Percentiles rank a stretch among this genome's conserved stretches.
phyloP scores from a whole-genome alignment of 2,329 filamentous ascomycete species.

The Chaetoscypha palmicola region DNA sequence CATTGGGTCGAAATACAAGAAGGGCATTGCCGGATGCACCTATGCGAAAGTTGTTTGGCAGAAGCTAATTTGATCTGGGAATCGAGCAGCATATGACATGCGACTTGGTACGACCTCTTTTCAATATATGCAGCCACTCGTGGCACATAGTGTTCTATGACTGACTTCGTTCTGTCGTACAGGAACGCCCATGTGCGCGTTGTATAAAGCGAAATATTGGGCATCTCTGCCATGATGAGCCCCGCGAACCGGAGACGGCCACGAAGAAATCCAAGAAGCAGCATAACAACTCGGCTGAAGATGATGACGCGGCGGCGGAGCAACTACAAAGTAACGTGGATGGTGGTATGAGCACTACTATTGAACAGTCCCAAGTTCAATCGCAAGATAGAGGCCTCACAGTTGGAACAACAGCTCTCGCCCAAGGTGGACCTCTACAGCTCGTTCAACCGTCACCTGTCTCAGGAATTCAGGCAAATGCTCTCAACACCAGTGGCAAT shows the following conservation, averaged over 20 bases:
- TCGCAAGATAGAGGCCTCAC: constrained; percentile 34
- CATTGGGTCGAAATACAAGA: constrained; percentile 27
- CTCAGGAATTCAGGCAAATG: constrained; percentile 58
- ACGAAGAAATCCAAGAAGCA: constrained; percentile 69
- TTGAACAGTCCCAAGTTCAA: constrained; percentile 49
- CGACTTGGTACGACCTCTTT: constrained; percentile 62
- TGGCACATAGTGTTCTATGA: constrained; percentile 28
- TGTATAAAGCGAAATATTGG: constrained; percentile 99
- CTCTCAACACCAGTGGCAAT: constrained; percentile 58
- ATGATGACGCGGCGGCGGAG: constrained; percentile 52
- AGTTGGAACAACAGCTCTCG: constrained; percentile 29
- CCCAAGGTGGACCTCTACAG: constrained; percentile 51
- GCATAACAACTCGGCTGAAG: constrained; percentile 47
- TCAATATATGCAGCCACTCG: constrained; percentile 26
- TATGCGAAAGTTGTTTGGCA: constrained; percentile 29
- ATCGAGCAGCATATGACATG: constrained; percentile 75
- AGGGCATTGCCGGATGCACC: constrained; percentile 24
- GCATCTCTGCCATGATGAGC: constrained; percentile 96
- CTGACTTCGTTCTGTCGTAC: constrained; percentile 29
- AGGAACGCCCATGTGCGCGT: constrained; percentile 93
- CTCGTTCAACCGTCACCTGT: constrained; percentile 66
- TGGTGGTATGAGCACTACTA: constrained; percentile 45
- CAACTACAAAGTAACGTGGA: constrained; percentile 39
- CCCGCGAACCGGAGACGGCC: constrained; percentile 65
- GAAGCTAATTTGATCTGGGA: constrained; percentile 31